Conservation (phyloP, 2,329 filamentous ascomycete species). For the Achaetomium macrosporum region DNA sequence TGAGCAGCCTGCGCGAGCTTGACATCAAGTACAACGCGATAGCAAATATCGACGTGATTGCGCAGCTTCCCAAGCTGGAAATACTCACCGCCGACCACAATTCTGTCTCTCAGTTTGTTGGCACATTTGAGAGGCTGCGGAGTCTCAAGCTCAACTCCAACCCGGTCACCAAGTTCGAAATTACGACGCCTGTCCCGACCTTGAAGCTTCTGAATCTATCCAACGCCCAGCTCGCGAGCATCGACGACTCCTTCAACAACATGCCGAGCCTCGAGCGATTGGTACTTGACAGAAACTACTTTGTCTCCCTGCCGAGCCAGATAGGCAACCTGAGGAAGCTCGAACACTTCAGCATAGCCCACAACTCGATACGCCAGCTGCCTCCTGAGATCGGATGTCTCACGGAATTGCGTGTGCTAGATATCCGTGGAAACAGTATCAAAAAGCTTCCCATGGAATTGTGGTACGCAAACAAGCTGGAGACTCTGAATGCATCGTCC, state of each 20-base stretch:
- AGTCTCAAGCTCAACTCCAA: slow-evolving; percentile 89
- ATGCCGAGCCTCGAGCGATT: slow-evolving; percentile 83
- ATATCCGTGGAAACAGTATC: slow-evolving; percentile 90
- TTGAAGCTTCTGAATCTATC: slow-evolving; percentile 84
- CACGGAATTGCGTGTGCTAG: slow-evolving; percentile 74
- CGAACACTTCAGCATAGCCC: slow-evolving; percentile 89
- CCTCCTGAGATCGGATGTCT: slow-evolving; percentile 86
- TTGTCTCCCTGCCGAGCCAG: slow-evolving; percentile 79
- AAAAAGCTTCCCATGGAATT: slow-evolving; percentile 82
- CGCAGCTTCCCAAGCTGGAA: slow-evolving; percentile 78
- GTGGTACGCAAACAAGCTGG: slow-evolving; percentile 90
- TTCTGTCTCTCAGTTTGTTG: slow-evolving; percentile 80
- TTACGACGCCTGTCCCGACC: slow-evolving; percentile 69
- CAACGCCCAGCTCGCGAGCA: slow-evolving; percentile 81
- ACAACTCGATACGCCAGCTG: slow-evolving; percentile 79
- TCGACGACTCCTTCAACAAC: slow-evolving; percentile 84
- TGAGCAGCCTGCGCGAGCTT: slow-evolving; percentile 77
- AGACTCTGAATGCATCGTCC: slow-evolving; percentile 90
- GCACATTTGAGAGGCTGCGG: slow-evolving; percentile 78
- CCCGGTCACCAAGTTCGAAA: slow-evolving; percentile 88
- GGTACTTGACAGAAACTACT: slow-evolving; percentile 90
- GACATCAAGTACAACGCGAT: slow-evolving; percentile 93
- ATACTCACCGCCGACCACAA: slow-evolving; percentile 90
- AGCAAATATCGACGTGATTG: slow-evolving; percentile 80
- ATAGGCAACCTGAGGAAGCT: slow-evolving; percentile 78